These are phyloP conservation scores for Pyrenochaeta sp. DNA, from an alignment of 2,329 filamentous ascomycete genomes.

Conservation along the genomic window DNA sequence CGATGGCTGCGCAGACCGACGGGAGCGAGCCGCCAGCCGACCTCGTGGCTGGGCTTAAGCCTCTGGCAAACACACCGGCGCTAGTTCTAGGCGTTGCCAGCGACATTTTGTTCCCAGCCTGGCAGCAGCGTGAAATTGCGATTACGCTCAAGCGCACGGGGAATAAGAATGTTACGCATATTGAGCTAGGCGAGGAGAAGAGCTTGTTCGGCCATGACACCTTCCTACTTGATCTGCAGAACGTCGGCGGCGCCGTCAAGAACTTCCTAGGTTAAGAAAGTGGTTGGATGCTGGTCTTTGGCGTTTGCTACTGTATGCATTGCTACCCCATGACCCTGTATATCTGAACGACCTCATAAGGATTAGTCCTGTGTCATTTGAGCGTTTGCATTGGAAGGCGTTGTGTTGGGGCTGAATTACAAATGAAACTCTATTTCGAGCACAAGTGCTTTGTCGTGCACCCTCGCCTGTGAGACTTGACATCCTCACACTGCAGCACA, in stretches of 20 bases:
- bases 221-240: constrained; percentile 89
- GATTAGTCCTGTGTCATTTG: constrained; percentile 3
- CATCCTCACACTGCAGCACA: neutral
- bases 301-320: constrained; percentile 2
- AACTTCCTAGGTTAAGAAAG: constrained; percentile 72
- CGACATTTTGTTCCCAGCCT: constrained; percentile 95
- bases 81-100: constrained; percentile 94
- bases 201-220: constrained; percentile 97
- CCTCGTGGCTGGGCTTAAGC: constrained; percentile 76
- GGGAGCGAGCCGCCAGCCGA: constrained; percentile 74
- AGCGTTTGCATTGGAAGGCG: constrained; percentile 38
- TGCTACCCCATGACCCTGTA: neutral
- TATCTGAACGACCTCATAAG: neutral
- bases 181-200: constrained; percentile 92
- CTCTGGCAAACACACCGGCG: constrained; percentile 78
- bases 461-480: neutral
- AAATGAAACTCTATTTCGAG: constrained; percentile 11
- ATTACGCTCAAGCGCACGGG: constrained; percentile 80
- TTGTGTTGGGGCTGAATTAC: constrained; percentile 12
- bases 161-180: constrained; percentile 82
- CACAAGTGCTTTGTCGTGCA: neutral
- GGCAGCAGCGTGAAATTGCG: constrained; percentile 96
- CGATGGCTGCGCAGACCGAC: constrained; percentile 36
- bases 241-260: constrained; percentile 85
- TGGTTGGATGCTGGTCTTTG: neutral